A percentile compares a stretch with the other conserved stretches of the same genome.
These are phyloP conservation scores for Rhizophagus clarus DNA, from an alignment of 192 early-diverging fungal genomes.

Conservation along the genomic window DNA sequence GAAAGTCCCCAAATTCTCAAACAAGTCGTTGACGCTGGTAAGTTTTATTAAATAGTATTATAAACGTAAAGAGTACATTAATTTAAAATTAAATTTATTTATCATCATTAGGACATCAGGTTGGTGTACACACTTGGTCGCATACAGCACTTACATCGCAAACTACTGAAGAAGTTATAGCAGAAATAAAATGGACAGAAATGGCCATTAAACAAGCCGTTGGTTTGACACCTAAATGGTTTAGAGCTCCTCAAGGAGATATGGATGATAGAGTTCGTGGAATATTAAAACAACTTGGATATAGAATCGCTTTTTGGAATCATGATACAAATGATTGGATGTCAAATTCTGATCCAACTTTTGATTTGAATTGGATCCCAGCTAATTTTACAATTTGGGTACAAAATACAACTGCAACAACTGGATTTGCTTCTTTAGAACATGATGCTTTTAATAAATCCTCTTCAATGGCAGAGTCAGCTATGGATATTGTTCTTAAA, in stretches of 20 bases:
- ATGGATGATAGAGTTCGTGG: conserved; percentile 70
- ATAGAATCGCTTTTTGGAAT: conserved; percentile 37
- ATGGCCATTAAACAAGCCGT: conserved; percentile 49
- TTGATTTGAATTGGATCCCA: conserved; percentile 1
- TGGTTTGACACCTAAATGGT: conserved; percentile 51
- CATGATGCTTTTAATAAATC: conserved; percentile 43
- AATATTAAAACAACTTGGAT: conserved; percentile 61
- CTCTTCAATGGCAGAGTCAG: conserved; percentile 36
- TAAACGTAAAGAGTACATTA: not conserved
- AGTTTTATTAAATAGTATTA: not conserved
- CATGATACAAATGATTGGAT: conserved; percentile 29
- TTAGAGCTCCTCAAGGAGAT: conserved; percentile 63
- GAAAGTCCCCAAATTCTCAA: conserved; percentile 41
- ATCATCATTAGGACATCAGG: conserved; percentile 29
- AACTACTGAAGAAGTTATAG: conserved; percentile 65
- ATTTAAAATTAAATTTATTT: not conserved
- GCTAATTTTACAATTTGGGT: conserved; percentile 19
- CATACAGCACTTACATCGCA: conserved; percentile 54
- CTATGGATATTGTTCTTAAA: conserved; percentile 31
- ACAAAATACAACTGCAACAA: conserved; percentile 22
- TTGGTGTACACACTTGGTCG: conserved; percentile 66
- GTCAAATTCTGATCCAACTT: not conserved
- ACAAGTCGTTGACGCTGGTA: conserved; percentile 35
- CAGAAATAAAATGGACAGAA: conserved; percentile 62
- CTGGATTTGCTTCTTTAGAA: conserved; percentile 44